Conservation (phyloP, 192 early-diverging fungal genomes). For the Entomortierella parvispora region DNA sequence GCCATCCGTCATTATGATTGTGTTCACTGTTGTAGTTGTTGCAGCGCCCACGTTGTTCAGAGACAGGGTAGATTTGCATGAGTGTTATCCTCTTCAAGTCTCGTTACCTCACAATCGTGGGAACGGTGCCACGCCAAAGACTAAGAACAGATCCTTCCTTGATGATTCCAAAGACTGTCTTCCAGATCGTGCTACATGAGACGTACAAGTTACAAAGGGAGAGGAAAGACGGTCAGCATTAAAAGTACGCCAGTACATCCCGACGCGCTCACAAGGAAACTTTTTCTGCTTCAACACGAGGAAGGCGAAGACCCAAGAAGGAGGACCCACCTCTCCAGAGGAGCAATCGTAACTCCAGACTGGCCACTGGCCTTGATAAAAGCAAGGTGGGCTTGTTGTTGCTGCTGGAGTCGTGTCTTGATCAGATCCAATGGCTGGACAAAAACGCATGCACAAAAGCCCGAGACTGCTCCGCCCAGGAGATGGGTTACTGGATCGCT, state of each 20-base stretch:
- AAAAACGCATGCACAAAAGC: constrained; percentile 77
- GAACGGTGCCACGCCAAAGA: constrained; percentile 85
- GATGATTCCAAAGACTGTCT: constrained; percentile 70
- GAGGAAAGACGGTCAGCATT: background rate
- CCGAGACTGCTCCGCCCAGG: constrained; percentile 80
- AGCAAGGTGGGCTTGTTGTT: constrained; percentile 64
- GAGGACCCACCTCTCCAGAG: constrained; percentile 56
- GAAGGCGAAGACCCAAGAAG: background rate
- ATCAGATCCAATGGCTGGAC: constrained; percentile 93
- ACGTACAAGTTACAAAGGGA: background rate
- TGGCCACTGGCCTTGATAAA: constrained; percentile 56
- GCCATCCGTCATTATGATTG: too few species aligned
- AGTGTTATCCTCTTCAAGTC: background rate
- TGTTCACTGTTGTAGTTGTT: too few species aligned
- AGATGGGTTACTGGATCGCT: constrained; percentile 68
- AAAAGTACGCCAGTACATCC: background rate
- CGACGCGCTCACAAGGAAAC: too few species aligned
- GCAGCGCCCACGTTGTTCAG: too few species aligned
- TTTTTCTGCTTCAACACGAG: too few species aligned
- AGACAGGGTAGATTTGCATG: too few species aligned
- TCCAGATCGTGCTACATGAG: constrained; percentile 57
- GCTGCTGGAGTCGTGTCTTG: constrained; percentile 83
- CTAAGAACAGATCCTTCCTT: constrained; percentile 63
- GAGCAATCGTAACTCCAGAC: constrained; percentile 55
- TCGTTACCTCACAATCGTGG: constrained; percentile 72